Evolutionary conservation across 2,329 filamentous ascomycete species (phyloP), one percentile per base, ranked within the genome.

Genomic region (Aspergillus nomiae): DNA sequence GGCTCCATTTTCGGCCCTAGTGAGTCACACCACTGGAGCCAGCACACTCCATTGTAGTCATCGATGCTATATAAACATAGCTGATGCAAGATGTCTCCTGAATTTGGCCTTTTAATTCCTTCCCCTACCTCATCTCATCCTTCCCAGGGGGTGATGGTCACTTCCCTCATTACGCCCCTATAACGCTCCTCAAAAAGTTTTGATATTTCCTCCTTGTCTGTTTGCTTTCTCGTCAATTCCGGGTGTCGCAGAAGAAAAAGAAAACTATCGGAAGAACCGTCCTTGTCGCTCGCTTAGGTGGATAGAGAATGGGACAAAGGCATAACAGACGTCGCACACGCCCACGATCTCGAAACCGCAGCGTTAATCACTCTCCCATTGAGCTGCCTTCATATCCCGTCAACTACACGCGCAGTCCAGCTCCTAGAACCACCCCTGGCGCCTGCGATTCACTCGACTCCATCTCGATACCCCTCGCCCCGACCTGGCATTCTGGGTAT

Each of bases 301-400:
- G 51, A 50, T 50, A 62, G 63, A 76, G 70, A 65, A 82, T 82
- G 80, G 79, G 80, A 70, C 80, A 81, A 67, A 78, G 78, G 67
- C 80, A 82, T 66, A 82, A 82, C 65, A 75, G 80, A 74, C 77
- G 80, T 65, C 78, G 79, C 57, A 80, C 77, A 64, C 76, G 80
- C 65, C 76, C 77, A 68, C 77, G 77, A 65, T 77, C 75, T 62
- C 76, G 75, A 68, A 74, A 77, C 64, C 70, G 71, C 67, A 69
- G 59, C 65, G 70, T 58, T 63, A 67, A 71, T 65, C 67, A 63
- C 56, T 61, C 59, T 58, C 65, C 66, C 43, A 64, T 66, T 60
- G 69, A 69, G 12, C 65, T 67, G 50, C 66, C 61, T 59, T 63
- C 60, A 32, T 64, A 53, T 63, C 67, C 69, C 41, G 67, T 61